phyloP scores from a whole-genome alignment of 2,329 filamentous ascomycete species.

The Zelopaecilomyces penicillatus region DNA sequence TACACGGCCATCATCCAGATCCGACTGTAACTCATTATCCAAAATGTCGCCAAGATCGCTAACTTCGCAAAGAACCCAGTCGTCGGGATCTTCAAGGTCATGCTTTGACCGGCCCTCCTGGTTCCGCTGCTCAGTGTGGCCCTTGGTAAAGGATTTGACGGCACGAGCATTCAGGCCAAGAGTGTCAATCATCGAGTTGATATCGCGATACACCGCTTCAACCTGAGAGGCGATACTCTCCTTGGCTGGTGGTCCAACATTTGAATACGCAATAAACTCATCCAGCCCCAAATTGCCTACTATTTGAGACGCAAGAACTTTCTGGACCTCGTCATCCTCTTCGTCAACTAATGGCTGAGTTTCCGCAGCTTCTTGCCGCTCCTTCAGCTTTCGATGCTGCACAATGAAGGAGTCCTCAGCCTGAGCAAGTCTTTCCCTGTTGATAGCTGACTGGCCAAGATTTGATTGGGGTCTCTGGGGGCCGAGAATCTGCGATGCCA shows the following conservation, averaged over 20 bases:
- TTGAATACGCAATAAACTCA: slow-evolving; percentile 57
- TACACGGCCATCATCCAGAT: slow-evolving; percentile 60
- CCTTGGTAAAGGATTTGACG: slow-evolving; percentile 57
- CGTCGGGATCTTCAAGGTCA: slow-evolving; percentile 59
- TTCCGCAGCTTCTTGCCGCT: slow-evolving; percentile 49
- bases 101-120: slow-evolving; percentile 49
- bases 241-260: slow-evolving; percentile 42
- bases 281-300: slow-evolving; percentile 55
- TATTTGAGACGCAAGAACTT: slow-evolving; percentile 51
- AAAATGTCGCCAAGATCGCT: slow-evolving; percentile 58
- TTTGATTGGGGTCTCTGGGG: slow-evolving; percentile 29
- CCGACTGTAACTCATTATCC: slow-evolving; percentile 52
- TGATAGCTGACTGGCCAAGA: slow-evolving; percentile 30
- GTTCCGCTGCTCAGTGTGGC: slow-evolving; percentile 50
- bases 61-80: slow-evolving; percentile 72
- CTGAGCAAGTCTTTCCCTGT: slow-evolving; percentile 24
- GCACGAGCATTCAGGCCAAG: slow-evolving; percentile 73
- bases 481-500: slow-evolving; percentile 46
- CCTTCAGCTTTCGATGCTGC: slow-evolving; percentile 43
- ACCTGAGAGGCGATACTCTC: slow-evolving; percentile 55
- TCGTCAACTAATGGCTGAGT: slow-evolving; percentile 53
- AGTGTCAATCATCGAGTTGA: slow-evolving; percentile 91
- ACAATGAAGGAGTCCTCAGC: slow-evolving; percentile 39
- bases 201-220: slow-evolving; percentile 65
- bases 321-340: slow-evolving; percentile 60